Percentiles rank a stretch among this genome's conserved stretches.
Evolutionary conservation across 1,139 yeast species (phyloP).

Genomic region (Saccharomyces hybrid): DNA sequence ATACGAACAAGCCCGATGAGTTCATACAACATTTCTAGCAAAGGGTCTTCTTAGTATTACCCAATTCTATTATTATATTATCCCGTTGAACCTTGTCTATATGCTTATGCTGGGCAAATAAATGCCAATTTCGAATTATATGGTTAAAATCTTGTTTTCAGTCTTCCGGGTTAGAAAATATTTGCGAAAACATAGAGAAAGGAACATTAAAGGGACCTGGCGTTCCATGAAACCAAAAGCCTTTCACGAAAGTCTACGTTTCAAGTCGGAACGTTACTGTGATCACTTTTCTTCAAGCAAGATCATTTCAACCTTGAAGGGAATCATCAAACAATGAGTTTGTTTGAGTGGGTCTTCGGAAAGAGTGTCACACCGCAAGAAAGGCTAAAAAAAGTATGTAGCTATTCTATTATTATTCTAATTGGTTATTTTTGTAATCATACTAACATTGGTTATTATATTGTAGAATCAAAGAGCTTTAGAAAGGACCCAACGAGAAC

Average conservation of each 20-base stretch:
- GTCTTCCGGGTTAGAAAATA: background rate
- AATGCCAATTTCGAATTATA: background rate
- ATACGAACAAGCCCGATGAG: conserved; percentile 83
- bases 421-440: background rate
- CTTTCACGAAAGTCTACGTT: background rate
- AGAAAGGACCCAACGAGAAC: conserved; percentile 88
- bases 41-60: background rate
- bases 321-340: conserved; percentile 37
- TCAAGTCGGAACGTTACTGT: background rate
- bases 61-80: background rate
- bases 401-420: background rate
- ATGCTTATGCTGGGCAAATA: background rate
- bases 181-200: background rate
- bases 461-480: conserved; percentile 76
- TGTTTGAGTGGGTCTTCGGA: conserved; percentile 94
- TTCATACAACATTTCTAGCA: conserved; percentile 68
- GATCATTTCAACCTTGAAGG: background rate
- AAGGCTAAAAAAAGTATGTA: conserved; percentile 61
- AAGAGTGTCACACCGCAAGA: conserved; percentile 92
- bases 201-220: background rate
- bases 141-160: background rate
- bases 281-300: background rate
- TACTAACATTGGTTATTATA: conserved; percentile 4
- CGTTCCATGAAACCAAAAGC: background rate
- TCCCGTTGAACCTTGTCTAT: background rate